Conservation (phyloP, 1,139 yeast genomes). For the Taphrina sp. region DNA sequence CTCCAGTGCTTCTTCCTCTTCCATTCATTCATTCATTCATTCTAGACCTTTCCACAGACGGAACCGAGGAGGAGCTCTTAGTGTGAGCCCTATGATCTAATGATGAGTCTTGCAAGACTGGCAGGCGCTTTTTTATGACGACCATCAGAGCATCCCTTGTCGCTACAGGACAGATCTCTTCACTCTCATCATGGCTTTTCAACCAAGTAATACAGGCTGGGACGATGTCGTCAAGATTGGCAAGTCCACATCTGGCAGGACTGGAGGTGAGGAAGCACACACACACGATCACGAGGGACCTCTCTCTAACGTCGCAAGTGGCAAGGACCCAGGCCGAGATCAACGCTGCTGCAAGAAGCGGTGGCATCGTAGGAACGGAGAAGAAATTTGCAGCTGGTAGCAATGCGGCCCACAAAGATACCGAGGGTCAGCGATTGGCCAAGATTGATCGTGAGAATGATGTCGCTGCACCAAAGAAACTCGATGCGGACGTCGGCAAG, state of each 20-base stretch:
- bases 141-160: no score
- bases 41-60: no score
- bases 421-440: constrained; percentile 93
- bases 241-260: constrained; percentile 13
- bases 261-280: constrained; percentile 17
- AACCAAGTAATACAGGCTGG: constrained; percentile 31
- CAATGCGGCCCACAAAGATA: constrained; percentile 59
- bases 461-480: constrained; percentile 86
- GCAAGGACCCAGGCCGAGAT: constrained; percentile 75
- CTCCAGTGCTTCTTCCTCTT: no score
- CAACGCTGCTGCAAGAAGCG: constrained; percentile 91
- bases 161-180: not conserved
- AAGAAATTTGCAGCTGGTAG: constrained; percentile 79
- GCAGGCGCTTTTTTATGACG: no score
- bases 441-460: constrained; percentile 92
- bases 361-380: constrained; percentile 84
- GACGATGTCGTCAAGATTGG: constrained; percentile 33
- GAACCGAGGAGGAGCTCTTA: no score
- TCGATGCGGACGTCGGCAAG: constrained; percentile 80
- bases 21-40: no score
- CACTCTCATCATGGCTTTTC: constrained; percentile 5
- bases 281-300: constrained; percentile 58
- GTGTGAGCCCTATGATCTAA: no score
- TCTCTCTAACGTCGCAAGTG: no score
- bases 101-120: no score